These are phyloP conservation scores for Saccharomycopsis fodiens DNA, from an alignment of 805 yeast genomes.

Conservation along the genomic window DNA sequence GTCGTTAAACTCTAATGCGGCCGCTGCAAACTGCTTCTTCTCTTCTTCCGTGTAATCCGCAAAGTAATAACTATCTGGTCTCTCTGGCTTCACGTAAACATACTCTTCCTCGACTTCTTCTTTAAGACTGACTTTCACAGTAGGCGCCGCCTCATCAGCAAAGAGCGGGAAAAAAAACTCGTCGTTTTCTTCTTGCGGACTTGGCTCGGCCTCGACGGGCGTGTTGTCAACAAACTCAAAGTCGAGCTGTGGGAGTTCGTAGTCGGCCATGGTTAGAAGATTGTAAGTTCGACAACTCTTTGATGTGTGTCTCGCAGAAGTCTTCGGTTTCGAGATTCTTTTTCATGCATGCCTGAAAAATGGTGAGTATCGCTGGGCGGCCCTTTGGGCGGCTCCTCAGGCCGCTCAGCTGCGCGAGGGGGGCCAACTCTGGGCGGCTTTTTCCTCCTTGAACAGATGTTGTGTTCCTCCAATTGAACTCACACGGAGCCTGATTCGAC, in stretches of 20 bases:
- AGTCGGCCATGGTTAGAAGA: too few species aligned
- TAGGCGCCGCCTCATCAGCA: conserved; percentile 1
- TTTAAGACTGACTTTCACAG: conserved; percentile 15
- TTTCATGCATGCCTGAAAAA: too few species aligned
- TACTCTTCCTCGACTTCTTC: conserved; percentile 4
- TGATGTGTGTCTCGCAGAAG: too few species aligned
- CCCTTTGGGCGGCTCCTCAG: too few species aligned
- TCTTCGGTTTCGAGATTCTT: too few species aligned
- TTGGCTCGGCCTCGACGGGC: background rate
- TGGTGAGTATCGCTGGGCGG: too few species aligned
- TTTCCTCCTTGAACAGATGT: too few species aligned
- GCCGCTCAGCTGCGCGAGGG: too few species aligned
- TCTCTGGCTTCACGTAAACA: conserved; percentile 1
- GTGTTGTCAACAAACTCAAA: conserved; percentile 19
- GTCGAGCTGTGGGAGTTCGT: conserved; percentile 17
- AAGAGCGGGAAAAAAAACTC: conserved; percentile 19
- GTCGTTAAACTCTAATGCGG: conserved; percentile 12
- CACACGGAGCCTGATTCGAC: too few species aligned
- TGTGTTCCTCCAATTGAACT: too few species aligned
- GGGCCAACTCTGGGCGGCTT: too few species aligned
- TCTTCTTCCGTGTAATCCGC: conserved; percentile 11
- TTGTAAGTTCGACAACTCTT: too few species aligned
- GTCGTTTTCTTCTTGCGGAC: conserved; percentile 2
- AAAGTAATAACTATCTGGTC: conserved; percentile 17
- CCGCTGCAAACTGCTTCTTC: background rate